Conservation (phyloP, 192 early-diverging fungal genomes). For the Lobosporangium transversale region DNA sequence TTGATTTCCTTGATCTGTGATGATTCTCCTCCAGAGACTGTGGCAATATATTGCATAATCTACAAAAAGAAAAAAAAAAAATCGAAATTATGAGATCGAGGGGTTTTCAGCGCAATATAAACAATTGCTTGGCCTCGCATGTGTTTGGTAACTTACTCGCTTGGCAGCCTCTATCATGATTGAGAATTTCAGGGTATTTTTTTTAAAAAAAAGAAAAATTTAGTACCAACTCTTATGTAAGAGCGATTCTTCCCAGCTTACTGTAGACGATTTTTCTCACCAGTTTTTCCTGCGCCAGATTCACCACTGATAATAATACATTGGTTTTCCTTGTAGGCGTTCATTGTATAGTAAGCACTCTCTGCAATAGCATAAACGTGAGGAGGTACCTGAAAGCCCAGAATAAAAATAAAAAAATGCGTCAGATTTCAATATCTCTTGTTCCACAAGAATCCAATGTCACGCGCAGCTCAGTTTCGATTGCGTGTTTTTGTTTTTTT, state of each 20-base stretch:
- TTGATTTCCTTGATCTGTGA: slow-evolving; percentile 94
- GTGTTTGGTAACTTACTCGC: slow-evolving; percentile 48
- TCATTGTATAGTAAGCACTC: slow-evolving; percentile 90
- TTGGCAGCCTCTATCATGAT: slow-evolving; percentile 79
- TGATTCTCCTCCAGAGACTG: slow-evolving; percentile 85
- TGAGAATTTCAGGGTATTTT: not conserved
- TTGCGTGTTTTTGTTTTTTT: not conserved
- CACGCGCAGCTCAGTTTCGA: not conserved
- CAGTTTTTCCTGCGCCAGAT: slow-evolving; percentile 92
- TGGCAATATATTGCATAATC: slow-evolving; percentile 99
- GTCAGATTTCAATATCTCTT: not conserved
- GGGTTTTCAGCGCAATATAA: too few relatives aligned
- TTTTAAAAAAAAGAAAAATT: too few relatives aligned
- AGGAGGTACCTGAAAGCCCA: slow-evolving; percentile 76
- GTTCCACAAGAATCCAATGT: not conserved
- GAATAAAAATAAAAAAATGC: not conserved
- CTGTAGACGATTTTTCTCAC: too few relatives aligned
- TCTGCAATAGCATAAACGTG: slow-evolving; percentile 99
- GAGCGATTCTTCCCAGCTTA: too few relatives aligned
- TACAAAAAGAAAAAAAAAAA: slow-evolving; percentile 16
- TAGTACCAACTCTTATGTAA: too few relatives aligned
- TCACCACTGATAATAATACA: slow-evolving; percentile 99
- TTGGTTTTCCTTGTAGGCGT: slow-evolving; percentile 98
- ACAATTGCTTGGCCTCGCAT: not conserved
- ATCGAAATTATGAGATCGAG: not conserved